Percentiles rank a stretch among this genome's conserved stretches.
Conservation (phyloP, 805 yeast genomes). For the Spathaspora hagerdaliae region DNA sequence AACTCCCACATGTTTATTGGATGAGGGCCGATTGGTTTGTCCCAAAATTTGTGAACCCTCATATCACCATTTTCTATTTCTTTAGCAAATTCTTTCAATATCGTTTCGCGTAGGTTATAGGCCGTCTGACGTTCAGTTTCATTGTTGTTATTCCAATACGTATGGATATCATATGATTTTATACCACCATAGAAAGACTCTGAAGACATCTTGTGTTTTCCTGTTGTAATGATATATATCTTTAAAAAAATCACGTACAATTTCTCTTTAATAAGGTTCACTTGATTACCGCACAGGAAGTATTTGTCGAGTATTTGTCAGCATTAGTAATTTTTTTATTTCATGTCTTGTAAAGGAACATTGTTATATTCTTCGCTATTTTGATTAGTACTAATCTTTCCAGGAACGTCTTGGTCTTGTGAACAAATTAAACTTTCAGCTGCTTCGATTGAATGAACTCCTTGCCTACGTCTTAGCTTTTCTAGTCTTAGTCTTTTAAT, state of each 20-base stretch:
- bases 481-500: background rate
- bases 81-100: slow-evolving; percentile 36
- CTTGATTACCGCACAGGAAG: no score
- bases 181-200: slow-evolving; percentile 17
- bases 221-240: no score
- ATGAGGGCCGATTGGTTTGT: slow-evolving; percentile 54
- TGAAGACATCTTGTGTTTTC: background rate
- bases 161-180: slow-evolving; percentile 51
- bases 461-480: background rate
- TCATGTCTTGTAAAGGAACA: no score
- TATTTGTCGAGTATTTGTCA: no score
- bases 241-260: no score
- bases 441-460: no score
- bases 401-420: no score
- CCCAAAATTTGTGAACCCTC: slow-evolving; percentile 43
- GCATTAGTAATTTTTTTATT: no score
- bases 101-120: slow-evolving; percentile 32
- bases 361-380: no score
- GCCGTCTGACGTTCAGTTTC: slow-evolving; percentile 32
- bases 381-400: no score
- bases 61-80: slow-evolving; percentile 40
- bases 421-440: no score
- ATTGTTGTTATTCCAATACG: slow-evolving; percentile 43
- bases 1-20: slow-evolving; percentile 57
- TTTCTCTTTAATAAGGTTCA: no score